Evolutionary conservation across 805 yeast species (phyloP).

Genomic region (Teunomyces kruisii): DNA sequence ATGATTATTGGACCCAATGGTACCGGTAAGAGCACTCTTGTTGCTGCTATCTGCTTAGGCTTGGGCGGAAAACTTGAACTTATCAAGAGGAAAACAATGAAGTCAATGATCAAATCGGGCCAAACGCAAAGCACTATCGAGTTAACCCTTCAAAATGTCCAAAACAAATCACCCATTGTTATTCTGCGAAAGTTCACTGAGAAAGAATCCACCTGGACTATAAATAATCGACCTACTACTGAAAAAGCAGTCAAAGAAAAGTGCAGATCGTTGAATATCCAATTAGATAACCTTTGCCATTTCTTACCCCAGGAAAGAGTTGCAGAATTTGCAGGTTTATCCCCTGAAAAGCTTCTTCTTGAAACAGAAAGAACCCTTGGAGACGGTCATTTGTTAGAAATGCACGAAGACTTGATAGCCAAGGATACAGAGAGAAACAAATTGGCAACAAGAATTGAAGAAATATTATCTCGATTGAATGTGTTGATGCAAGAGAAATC

Average conservation of each 20-base stretch:
- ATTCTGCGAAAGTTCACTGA: slow-evolving; percentile 48
- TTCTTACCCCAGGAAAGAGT: slow-evolving; percentile 95
- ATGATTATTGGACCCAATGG: slow-evolving; percentile 97
- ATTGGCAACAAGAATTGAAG: slow-evolving; percentile 24
- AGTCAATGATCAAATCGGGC: slow-evolving; percentile 75
- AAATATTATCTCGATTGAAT: slow-evolving; percentile 27
- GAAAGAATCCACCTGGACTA: slow-evolving; percentile 51
- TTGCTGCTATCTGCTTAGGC: slow-evolving; percentile 89
- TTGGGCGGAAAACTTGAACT: slow-evolving; percentile 75
- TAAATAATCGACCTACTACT: slow-evolving; percentile 41
- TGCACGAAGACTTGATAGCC: slow-evolving; percentile 56
- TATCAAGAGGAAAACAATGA: slow-evolving; percentile 66
- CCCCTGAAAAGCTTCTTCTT: slow-evolving; percentile 67
- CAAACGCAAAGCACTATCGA: slow-evolving; percentile 46
- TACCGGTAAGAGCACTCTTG: slow-evolving; percentile 89
- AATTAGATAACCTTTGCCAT: slow-evolving; percentile 88
- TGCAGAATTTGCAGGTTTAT: slow-evolving; percentile 81
- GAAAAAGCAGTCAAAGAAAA: slow-evolving; percentile 48
- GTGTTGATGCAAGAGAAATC: slow-evolving; percentile 37
- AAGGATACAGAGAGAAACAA: slow-evolving; percentile 44
- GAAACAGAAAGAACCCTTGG: slow-evolving; percentile 85
- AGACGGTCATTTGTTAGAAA: slow-evolving; percentile 51
- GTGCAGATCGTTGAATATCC: slow-evolving; percentile 62
- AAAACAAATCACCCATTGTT: slow-evolving; percentile 33
- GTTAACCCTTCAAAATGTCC: slow-evolving; percentile 45